phyloP scores from a whole-genome alignment of 169 alveolate species.

The Fabrea salina region DNA sequence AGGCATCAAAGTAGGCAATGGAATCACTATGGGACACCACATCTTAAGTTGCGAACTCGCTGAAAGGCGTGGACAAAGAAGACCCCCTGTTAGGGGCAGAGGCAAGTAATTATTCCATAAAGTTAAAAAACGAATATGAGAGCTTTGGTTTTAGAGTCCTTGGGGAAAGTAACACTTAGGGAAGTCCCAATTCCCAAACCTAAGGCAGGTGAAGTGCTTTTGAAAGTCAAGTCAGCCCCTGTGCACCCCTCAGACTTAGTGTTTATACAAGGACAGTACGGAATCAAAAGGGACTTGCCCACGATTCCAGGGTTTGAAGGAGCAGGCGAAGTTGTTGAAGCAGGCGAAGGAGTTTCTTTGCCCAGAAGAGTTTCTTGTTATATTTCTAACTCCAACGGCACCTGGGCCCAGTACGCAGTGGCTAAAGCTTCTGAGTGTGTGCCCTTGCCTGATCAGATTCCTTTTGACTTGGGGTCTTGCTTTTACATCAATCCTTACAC shows the following conservation, averaged over 20 bases:
- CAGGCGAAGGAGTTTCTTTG: constrained; percentile 68
- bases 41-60: constrained; percentile 7
- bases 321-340: constrained; percentile 65
- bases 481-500: constrained; percentile 11
- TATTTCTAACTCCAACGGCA: no score
- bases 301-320: constrained; percentile 80
- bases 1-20: background rate
- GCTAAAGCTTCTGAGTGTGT: background rate
- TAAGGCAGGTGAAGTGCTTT: constrained; percentile 55
- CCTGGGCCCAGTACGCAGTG: constrained; percentile 14
- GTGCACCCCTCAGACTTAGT: constrained; percentile 66
- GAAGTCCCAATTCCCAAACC: constrained; percentile 53
- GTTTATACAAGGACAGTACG: constrained; percentile 44
- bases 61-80: background rate
- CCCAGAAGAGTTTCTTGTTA: no score
- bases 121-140: no score
- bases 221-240: constrained; percentile 69
- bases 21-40: background rate
- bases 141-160: no score
- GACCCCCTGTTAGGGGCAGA: no score
- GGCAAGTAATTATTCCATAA: no score
- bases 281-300: constrained; percentile 41
- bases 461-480: constrained; percentile 6
- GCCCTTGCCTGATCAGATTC: background rate
- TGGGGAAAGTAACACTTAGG: no score